These are phyloP conservation scores for Ophiostoma populinum DNA, from an alignment of 2,329 filamentous ascomycete species.

Conservation along the genomic window DNA sequence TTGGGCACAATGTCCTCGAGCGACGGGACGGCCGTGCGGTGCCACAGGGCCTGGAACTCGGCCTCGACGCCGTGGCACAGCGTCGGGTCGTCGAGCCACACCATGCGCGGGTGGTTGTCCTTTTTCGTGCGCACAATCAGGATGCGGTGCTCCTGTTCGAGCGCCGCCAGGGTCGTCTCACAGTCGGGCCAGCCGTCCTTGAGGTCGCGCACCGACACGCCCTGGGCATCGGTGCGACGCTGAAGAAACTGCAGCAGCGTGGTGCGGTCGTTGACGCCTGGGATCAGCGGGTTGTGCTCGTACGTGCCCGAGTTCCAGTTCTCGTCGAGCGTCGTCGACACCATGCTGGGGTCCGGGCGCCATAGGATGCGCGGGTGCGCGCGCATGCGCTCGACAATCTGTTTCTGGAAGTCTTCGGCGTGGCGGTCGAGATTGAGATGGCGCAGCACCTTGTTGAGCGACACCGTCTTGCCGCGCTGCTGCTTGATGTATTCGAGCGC, in stretches of 20 bases:
- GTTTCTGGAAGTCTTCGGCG: conserved; percentile 41
- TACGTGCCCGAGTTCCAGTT: conserved; percentile 53
- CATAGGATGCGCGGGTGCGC: conserved; percentile 42
- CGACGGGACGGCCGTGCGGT: conserved; percentile 59
- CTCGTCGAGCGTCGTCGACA: conserved; percentile 2
- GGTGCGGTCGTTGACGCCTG: conserved; percentile 57
- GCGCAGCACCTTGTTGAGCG: conserved; percentile 59
- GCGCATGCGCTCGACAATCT: conserved; percentile 51
- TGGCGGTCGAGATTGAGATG: conserved; percentile 58
- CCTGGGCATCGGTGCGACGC: conserved; percentile 61
- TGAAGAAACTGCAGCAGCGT: conserved; percentile 71
- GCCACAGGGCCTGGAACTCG: conserved; percentile 75
- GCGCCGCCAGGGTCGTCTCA: conserved; percentile 55
- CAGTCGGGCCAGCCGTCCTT: conserved; percentile 92
- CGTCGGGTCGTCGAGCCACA: conserved; percentile 77
- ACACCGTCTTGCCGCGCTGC: conserved; percentile 49
- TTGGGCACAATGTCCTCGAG: conserved; percentile 61
- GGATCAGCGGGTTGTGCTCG: conserved; percentile 65
- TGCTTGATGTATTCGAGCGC: conserved; percentile 69
- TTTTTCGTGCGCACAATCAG: conserved; percentile 85
- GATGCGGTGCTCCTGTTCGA: conserved; percentile 65
- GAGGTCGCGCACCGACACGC: conserved; percentile 71
- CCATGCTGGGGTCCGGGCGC: conserved; percentile 38
- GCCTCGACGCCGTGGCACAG: conserved; percentile 59
- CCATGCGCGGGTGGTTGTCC: conserved; percentile 67